Base-by-base conservation (phyloP, 306 rosid genomes). In the Quercus glauca region DNA sequence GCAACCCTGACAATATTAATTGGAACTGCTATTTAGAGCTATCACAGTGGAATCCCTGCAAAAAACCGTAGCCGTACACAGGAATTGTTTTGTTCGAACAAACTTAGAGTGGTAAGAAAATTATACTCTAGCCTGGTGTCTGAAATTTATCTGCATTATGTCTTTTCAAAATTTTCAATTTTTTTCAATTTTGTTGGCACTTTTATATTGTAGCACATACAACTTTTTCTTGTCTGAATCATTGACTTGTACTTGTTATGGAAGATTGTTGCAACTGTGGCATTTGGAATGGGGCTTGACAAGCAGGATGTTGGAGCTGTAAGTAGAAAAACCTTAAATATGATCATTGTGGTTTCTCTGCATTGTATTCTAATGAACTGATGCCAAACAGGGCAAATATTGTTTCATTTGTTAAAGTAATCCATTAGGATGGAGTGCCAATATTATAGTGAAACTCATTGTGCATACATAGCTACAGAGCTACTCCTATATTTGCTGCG, bases 211-310 rank as follows among this genome's bases (percentile, higher is more conserved):
- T 55, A 56, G 53, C 53, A 49, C 17, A 49, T 49, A 10, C 53
- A 49, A 49, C 53, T 58, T 78, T 77, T 73, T 61, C 51, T 57
- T 52, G 73, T 73, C 78, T 70, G 49, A 67, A 59, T 87, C 31
- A 80, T 72, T 71, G 60, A 63, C 80, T 83, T 60, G 74, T 77
- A 58, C 26, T 69, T 83, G 83, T 83, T 58, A 57, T 75, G 72
- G 80, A 81, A 92, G 98, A 97, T 95, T 81, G 98, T 95, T 80
- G 99, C 99, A 80, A 95, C 99, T 74, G 97, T 95, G 85, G 98
- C 99, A 58, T 95, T 95, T 83, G 99, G 99, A 83, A 95, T 95
- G 99, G 99, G 99, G 78, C 90, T 95, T 55, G 94, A 95, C 87
- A 95, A 95, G 88, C 88, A 91, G 59, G 99, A 91, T 72, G 94